Percentiles rank a stretch among this genome's conserved stretches.
phyloP scores from a whole-genome alignment of 2,329 filamentous ascomycete genomes.

The Fusarium haematococcum region DNA sequence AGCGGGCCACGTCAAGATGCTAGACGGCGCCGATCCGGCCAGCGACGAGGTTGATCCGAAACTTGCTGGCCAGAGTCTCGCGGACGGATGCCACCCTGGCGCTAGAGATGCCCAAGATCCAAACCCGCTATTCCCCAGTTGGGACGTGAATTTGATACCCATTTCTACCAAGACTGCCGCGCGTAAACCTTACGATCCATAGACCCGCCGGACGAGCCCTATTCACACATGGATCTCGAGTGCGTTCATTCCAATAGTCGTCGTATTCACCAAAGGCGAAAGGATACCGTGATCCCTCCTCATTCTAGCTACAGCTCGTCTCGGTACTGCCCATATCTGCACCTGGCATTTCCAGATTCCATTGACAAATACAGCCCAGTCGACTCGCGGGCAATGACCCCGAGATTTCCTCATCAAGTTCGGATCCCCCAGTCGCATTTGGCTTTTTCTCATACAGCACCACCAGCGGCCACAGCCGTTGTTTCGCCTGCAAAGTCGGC shows the following conservation, averaged over 20 bases:
- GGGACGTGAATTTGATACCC: constrained; percentile 28
- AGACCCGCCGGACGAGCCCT: constrained; percentile 11
- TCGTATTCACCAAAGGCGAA: constrained; percentile 40
- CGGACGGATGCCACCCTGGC: not conserved
- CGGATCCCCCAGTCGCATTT: constrained; percentile 15
- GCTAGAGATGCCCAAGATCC: not conserved
- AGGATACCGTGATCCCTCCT: constrained; percentile 24
- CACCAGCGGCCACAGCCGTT: constrained; percentile 19
- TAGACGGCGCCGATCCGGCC: constrained; percentile 23
- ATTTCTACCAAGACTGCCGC: constrained; percentile 26
- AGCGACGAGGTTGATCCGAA: not conserved
- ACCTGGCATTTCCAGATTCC: constrained; percentile 25
- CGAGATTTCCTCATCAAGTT: constrained; percentile 21
- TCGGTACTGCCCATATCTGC: constrained; percentile 32
- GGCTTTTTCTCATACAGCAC: constrained; percentile 12
- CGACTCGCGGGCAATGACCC: constrained; percentile 12
- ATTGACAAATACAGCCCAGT: constrained; percentile 22
- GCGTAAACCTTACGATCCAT: constrained; percentile 19
- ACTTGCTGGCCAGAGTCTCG: not conserved
- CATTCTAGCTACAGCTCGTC: constrained; percentile 34
- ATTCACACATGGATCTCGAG: not conserved
- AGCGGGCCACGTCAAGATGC: constrained; percentile 14
- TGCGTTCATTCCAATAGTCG: constrained; percentile 43
- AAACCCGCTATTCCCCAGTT: constrained; percentile 11
- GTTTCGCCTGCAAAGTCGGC: constrained; percentile 11